Conservation (phyloP, 495 filamentous ascomycete genomes). For the Haplographium delicatum region DNA sequence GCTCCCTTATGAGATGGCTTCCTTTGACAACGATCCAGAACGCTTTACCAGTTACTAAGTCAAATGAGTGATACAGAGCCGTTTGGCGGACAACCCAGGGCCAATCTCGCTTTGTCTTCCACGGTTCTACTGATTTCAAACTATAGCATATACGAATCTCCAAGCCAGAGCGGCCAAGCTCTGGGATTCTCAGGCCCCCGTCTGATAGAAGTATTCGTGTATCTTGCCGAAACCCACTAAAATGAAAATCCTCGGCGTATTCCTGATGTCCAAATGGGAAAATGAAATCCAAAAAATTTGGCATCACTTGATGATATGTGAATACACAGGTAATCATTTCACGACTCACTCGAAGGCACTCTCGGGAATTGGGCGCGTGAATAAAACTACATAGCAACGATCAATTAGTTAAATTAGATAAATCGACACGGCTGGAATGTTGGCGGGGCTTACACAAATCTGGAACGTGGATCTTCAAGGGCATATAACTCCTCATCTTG, state of each 20-base stretch:
- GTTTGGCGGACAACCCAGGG: constrained; percentile 41
- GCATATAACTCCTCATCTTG: neutral
- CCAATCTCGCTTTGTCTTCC: constrained; percentile 19
- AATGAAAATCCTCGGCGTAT: constrained; percentile 29
- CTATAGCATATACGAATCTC: constrained; percentile 39
- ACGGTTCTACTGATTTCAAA: constrained; percentile 37
- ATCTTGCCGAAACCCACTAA: constrained; percentile 9
- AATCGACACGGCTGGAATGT: neutral
- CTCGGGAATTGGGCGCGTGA: constrained; percentile 28
- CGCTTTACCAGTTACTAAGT: constrained; percentile 32
- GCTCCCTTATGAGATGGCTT: constrained; percentile 29
- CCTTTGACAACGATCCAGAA: constrained; percentile 41
- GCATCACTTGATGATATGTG: constrained; percentile 40
- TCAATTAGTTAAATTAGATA: neutral
- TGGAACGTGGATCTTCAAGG: constrained; percentile 17
- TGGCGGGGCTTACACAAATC: constrained; percentile 19
- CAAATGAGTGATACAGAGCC: constrained; percentile 39
- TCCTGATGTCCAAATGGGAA: constrained; percentile 38
- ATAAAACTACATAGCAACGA: constrained; percentile 26
- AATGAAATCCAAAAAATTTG: constrained; percentile 38
- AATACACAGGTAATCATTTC: constrained; percentile 34
- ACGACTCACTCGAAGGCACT: constrained; percentile 25
- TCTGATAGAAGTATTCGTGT: constrained; percentile 19
- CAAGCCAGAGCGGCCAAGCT: constrained; percentile 36
- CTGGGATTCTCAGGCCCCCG: constrained; percentile 24